Evolutionary conservation across 2,329 filamentous ascomycete genomes (phyloP).

Genomic region (Apiospora arundinis): DNA sequence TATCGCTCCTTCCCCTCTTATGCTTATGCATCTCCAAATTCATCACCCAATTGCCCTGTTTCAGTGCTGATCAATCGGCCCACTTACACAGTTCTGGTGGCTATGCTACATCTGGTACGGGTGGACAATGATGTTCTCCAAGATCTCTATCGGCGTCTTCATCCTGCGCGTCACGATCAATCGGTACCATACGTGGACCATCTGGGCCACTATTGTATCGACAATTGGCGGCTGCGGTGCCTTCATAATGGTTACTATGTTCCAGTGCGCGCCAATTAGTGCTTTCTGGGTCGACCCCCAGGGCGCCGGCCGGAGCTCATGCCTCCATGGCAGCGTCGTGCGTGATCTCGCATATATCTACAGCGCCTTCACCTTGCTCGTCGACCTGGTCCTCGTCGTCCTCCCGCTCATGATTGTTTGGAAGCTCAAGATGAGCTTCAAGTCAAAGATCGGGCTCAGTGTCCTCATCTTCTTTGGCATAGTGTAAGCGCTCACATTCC

Average conservation of each 20-base stretch:
- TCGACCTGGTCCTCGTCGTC: slow-evolving; percentile 23
- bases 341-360: slow-evolving; percentile 22
- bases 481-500: slow-evolving; percentile 25
- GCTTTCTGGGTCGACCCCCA: slow-evolving; percentile 22
- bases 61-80: neutral
- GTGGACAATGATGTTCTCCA: slow-evolving; percentile 23
- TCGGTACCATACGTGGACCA: slow-evolving; percentile 20
- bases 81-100: slow-evolving; percentile 15
- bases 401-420: slow-evolving; percentile 23
- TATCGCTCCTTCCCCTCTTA: no score
- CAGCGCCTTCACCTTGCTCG: slow-evolving; percentile 20
- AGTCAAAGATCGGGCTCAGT: slow-evolving; percentile 40
- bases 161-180: slow-evolving; percentile 24
- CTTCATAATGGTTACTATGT: slow-evolving; percentile 19
- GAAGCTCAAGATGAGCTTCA: slow-evolving; percentile 23
- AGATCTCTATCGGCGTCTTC: slow-evolving; percentile 26
- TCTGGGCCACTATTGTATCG: slow-evolving; percentile 11
- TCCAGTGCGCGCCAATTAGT: slow-evolving; percentile 24
- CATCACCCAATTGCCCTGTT: neutral
- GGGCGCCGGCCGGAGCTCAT: slow-evolving; percentile 19
- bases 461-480: slow-evolving; percentile 56
- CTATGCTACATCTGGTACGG: slow-evolving; percentile 23
- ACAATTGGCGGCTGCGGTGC: slow-evolving; percentile 13
- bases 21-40: no score
- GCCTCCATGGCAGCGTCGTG: slow-evolving; percentile 6